Conservation (phyloP, 768 basidiomycete species). For the Boletellus ananas region DNA sequence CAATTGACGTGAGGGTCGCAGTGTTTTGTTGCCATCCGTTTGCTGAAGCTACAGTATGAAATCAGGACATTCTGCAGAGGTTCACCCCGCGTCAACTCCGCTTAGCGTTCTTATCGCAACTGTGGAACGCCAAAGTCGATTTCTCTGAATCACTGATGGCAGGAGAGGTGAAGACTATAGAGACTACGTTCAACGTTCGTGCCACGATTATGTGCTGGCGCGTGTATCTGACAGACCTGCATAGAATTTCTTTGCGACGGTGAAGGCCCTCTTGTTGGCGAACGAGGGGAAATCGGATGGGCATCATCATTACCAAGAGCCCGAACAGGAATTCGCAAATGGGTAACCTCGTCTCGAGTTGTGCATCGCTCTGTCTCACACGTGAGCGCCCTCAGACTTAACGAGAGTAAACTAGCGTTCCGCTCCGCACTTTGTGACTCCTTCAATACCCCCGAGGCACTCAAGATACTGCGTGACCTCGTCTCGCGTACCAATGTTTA, state of each 20-base stretch:
- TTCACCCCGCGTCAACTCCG: conserved; percentile 87
- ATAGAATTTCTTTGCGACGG: conserved; percentile 91
- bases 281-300: conserved; percentile 52
- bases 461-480: conserved; percentile 73
- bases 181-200: conserved; percentile 80
- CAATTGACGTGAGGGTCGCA: conserved; percentile 70
- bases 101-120: conserved; percentile 83
- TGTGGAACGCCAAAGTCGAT: conserved; percentile 92
- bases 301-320: conserved; percentile 58
- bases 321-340: conserved; percentile 65
- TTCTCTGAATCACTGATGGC: conserved; percentile 90
- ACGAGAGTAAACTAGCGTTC: conserved; percentile 73
- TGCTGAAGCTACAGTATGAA: conserved; percentile 3
- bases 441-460: conserved; percentile 88
- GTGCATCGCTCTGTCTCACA: conserved; percentile 10
- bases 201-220: neutral
- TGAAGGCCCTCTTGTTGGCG: conserved; percentile 70
- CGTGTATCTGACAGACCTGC: conserved; percentile 5
- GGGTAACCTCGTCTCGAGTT: conserved; percentile 41
- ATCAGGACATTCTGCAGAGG: conserved; percentile 78
- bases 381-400: conserved; percentile 48
- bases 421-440: conserved; percentile 90
- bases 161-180: conserved; percentile 82
- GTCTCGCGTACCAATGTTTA: conserved; percentile 87
- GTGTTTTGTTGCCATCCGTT: neutral